Evolutionary conservation across 176 grass and related monocot genomes (phyloP).

Genomic region (Paspalum vaginatum): DNA sequence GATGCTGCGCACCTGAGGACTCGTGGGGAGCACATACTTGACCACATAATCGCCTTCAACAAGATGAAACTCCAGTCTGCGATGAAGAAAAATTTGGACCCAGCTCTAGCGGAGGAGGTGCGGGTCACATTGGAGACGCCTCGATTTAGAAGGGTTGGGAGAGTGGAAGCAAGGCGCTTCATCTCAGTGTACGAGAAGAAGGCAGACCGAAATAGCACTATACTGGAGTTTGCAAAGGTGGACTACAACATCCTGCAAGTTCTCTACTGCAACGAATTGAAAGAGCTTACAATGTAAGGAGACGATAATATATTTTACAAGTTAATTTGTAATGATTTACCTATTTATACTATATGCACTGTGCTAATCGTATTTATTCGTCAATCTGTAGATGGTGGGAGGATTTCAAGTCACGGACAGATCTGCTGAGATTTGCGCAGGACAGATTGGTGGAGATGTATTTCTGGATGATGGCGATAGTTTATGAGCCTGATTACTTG

Average conservation of each 20-base stretch:
- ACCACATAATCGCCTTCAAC: neutral
- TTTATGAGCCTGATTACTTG: conserved; percentile 46
- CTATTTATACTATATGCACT: neutral
- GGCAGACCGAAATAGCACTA: neutral
- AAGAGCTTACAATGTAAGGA: conserved; percentile 33
- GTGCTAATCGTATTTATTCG: neutral
- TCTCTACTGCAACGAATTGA: conserved; percentile 52
- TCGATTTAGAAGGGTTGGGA: conserved; percentile 36
- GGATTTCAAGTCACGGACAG: conserved; percentile 9
- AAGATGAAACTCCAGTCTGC: neutral
- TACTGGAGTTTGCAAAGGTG: conserved; percentile 53
- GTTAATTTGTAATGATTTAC: no score
- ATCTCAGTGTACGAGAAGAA: conserved; percentile 47
- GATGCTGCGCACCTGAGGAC: neutral
- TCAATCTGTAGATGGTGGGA: conserved; percentile 58
- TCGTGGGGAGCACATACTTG: neutral
- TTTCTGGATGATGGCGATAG: conserved; percentile 47
- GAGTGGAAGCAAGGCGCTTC: conserved; percentile 43
- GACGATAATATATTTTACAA: no score
- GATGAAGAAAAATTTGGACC: neutral
- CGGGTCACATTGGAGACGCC: conserved; percentile 1
- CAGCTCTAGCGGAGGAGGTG: conserved; percentile 21
- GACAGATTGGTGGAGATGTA: conserved; percentile 52
- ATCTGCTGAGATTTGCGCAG: conserved; percentile 39
- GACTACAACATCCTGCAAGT: conserved; percentile 43